These are phyloP conservation scores for Trypanosoma theileri DNA, from an alignment of 208 protist genomes.

Conservation along the genomic window DNA sequence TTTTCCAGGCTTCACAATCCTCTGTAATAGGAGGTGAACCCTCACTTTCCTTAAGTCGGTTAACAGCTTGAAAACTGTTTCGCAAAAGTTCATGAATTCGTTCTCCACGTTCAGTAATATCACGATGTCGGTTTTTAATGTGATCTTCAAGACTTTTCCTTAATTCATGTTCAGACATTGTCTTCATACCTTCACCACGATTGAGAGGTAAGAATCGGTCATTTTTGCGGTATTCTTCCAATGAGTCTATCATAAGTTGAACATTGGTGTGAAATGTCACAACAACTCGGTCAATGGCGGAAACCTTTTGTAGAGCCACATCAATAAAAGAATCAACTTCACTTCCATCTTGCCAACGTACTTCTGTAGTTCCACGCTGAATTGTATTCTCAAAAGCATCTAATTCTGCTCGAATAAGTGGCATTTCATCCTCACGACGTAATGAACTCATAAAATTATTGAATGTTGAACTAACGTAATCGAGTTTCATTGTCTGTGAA, in stretches of 20 bases:
- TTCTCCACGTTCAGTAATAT: constrained; percentile 61
- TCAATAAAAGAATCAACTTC: constrained; percentile 91
- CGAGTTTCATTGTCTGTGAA: constrained; percentile 90
- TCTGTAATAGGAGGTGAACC: constrained; percentile 32
- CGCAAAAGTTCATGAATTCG: constrained; percentile 80
- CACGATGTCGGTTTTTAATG: constrained; percentile 43
- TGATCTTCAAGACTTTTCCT: constrained; percentile 84
- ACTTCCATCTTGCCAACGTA: constrained; percentile 91
- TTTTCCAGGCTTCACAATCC: constrained; percentile 74
- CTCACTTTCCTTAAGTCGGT: constrained; percentile 65
- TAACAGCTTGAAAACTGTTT: constrained; percentile 81
- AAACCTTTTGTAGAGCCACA: constrained; percentile 78
- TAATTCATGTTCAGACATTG: constrained; percentile 88
- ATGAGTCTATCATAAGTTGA: constrained; percentile 71
- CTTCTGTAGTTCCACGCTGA: constrained; percentile 59
- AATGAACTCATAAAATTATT: constrained; percentile 92
- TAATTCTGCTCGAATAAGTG: constrained; percentile 90
- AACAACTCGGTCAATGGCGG: constrained; percentile 82
- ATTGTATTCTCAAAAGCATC: constrained; percentile 85
- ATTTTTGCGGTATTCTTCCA: constrained; percentile 72
- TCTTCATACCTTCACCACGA: constrained; percentile 80
- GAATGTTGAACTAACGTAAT: constrained; percentile 93
- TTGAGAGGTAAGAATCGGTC: constrained; percentile 89
- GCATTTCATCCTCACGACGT: constrained; percentile 89
- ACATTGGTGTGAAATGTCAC: constrained; percentile 90